A percentile compares a stretch with the other conserved stretches of the same genome.
Evolutionary conservation across 129 eudicot genomes (phyloP).

Genomic region (Chrysanthemum lavandulifolium): DNA sequence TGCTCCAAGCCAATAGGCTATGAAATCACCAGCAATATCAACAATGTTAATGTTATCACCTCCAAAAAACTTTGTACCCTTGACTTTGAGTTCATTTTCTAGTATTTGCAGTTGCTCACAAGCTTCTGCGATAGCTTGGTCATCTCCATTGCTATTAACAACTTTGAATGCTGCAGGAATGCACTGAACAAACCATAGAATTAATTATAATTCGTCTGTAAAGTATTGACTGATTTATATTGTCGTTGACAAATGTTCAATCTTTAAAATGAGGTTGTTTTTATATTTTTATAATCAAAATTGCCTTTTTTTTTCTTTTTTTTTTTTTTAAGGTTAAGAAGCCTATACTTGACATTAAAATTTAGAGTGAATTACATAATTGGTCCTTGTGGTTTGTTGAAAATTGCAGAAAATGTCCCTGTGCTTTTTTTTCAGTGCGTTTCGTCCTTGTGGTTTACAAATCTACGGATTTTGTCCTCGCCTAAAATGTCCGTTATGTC

Average conservation of each 20-base stretch:
- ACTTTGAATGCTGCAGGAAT: conserved; percentile 29
- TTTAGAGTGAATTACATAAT: too few relatives aligned
- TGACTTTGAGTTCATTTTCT: conserved; percentile 16
- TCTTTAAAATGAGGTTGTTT: background rate
- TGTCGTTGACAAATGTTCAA: too few relatives aligned
- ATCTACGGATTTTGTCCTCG: too few relatives aligned
- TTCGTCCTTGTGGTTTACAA: too few relatives aligned
- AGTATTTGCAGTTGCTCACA: conserved; percentile 18
- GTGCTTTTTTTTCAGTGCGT: too few relatives aligned
- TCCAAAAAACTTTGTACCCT: conserved; percentile 38
- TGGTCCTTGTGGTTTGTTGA: too few relatives aligned
- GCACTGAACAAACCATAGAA: conserved; percentile 14
- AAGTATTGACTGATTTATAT: too few relatives aligned
- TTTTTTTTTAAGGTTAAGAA: conserved; percentile 3
- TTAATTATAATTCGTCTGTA: background rate
- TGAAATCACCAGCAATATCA: conserved; percentile 38
- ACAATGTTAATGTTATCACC: conserved; percentile 36
- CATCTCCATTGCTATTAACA: conserved; percentile 21
- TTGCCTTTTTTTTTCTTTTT: background rate
- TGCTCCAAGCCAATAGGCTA: conserved; percentile 44
- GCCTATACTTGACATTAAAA: too few relatives aligned
- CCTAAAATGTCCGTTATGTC: too few relatives aligned
- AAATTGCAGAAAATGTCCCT: too few relatives aligned
- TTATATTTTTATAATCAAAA: too few relatives aligned
- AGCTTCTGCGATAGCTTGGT: conserved; percentile 33